Conservation (phyloP, 257 asterid species). For the Primulina huaijiensis region DNA sequence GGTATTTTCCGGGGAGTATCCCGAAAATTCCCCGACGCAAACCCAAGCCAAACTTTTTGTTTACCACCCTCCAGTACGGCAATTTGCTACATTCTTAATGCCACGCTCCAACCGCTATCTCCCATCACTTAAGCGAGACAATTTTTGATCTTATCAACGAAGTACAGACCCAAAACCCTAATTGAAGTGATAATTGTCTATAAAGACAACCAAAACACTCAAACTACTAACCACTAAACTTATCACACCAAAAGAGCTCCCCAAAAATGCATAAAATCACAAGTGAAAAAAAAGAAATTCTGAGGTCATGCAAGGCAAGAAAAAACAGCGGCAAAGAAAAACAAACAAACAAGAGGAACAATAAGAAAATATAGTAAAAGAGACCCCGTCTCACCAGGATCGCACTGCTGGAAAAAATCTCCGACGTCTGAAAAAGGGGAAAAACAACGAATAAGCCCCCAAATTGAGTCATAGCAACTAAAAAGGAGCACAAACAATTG, state of each 20-base stretch:
- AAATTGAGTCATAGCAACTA: slow-evolving; percentile 21
- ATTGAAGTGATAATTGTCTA: slow-evolving; percentile 7
- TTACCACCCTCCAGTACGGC: neutral
- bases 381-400: slow-evolving; percentile 48
- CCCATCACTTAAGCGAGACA: slow-evolving; percentile 5
- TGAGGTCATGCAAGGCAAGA: neutral
- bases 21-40: neutral
- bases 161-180: slow-evolving; percentile 1
- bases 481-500: slow-evolving; percentile 12
- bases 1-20: neutral
- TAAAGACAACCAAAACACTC: slow-evolving; percentile 17
- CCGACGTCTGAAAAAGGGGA: slow-evolving; percentile 36
- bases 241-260: slow-evolving; percentile 22
- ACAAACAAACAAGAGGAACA: neutral
- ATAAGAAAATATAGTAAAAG: neutral
- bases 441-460: slow-evolving; percentile 22
- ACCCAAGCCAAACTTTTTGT: neutral
- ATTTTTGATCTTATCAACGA: slow-evolving; percentile 4
- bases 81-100: too few species aligned
- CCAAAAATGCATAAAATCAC: slow-evolving; percentile 4
- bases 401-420: slow-evolving; percentile 47
- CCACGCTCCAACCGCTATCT: slow-evolving; percentile 12
- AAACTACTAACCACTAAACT: neutral
- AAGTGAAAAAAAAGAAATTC: neutral
- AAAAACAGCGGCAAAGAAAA: neutral